A percentile compares a stretch with the other conserved stretches of the same genome.
Conservation (phyloP, 305 asterid genomes). For the Nicotiana rustica region DNA sequence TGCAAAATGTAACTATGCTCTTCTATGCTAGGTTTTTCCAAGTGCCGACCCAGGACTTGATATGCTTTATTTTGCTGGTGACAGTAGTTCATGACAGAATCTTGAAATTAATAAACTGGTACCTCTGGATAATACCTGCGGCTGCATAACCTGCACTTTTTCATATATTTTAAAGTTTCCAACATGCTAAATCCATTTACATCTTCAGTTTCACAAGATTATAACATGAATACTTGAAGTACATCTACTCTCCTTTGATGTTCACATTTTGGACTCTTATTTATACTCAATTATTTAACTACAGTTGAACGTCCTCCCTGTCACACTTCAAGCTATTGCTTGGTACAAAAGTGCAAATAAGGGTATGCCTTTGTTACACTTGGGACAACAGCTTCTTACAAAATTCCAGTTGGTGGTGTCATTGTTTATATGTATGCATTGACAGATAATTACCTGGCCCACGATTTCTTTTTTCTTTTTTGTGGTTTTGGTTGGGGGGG, state of each 20-base stretch:
- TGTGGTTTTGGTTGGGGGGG: constrained; percentile 2
- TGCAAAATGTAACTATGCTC: too few relatives aligned
- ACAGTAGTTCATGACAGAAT: too few relatives aligned
- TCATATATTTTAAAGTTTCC: too few relatives aligned
- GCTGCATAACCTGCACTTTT: too few relatives aligned
- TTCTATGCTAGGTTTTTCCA: too few relatives aligned
- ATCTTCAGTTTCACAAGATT: constrained; percentile 11
- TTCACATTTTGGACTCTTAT: constrained; percentile 28
- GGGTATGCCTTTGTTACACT: constrained; percentile 30
- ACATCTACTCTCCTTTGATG: constrained; percentile 19
- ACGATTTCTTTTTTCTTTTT: background rate
- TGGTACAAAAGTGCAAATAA: background rate
- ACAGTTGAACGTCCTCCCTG: constrained; percentile 7
- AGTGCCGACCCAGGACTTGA: too few relatives aligned
- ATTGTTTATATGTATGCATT: constrained; percentile 21
- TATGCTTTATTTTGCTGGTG: too few relatives aligned
- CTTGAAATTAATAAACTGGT: too few relatives aligned
- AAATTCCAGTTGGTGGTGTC: constrained; percentile 7
- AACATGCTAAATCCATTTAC: background rate
- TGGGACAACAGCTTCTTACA: background rate
- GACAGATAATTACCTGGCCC: background rate
- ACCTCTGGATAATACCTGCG: too few relatives aligned
- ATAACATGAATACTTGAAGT: background rate
- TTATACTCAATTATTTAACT: background rate
- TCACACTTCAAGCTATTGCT: constrained; percentile 30